Percentiles rank a stretch among this genome's conserved stretches.
phyloP scores from a whole-genome alignment of 176 grass and related monocot genomes.

The Tillandsia leiboldiana region DNA sequence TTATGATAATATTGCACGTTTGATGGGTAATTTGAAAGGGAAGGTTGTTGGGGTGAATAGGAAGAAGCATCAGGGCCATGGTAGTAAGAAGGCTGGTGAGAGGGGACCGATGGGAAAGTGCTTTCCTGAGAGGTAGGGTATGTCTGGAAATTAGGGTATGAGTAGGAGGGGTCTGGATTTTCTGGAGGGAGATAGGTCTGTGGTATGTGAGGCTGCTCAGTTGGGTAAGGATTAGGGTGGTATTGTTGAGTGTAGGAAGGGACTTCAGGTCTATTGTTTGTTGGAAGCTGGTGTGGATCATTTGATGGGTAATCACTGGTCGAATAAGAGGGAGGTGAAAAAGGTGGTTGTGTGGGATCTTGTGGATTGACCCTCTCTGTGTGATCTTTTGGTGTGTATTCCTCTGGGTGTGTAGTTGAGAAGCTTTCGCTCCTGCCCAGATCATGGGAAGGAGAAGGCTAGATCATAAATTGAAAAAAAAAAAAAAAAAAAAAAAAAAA shows the following conservation, averaged over 20 bases:
- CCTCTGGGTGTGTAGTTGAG: slow-evolving; percentile 35
- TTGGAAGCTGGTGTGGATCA: slow-evolving; percentile 36
- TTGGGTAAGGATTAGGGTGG: slow-evolving; percentile 45
- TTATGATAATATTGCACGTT: slow-evolving; percentile 22
- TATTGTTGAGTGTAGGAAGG: slow-evolving; percentile 50
- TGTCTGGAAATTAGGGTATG: slow-evolving; percentile 92
- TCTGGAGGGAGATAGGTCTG: slow-evolving; percentile 57
- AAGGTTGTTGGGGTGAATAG: slow-evolving; percentile 23
- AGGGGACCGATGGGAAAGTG: slow-evolving; percentile 44
- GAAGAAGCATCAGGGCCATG: slow-evolving; percentile 31
- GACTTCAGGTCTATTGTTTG: slow-evolving; percentile 35
- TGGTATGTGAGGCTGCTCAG: slow-evolving; percentile 40
- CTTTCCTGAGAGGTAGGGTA: slow-evolving; percentile 83
- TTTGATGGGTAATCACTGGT: slow-evolving; percentile 32
- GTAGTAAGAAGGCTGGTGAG: slow-evolving; percentile 49
- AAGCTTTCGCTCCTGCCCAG: slow-evolving; percentile 53
- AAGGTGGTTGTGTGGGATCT: slow-evolving; percentile 33
- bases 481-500: not conserved
- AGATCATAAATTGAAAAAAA: slow-evolving; percentile 4
- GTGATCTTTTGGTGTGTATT: slow-evolving; percentile 11
- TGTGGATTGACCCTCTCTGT: slow-evolving; percentile 34
- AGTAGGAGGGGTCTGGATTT: slow-evolving; percentile 38
- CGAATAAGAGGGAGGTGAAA: slow-evolving; percentile 46
- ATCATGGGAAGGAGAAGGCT: slow-evolving; percentile 37
- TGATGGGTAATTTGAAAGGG: slow-evolving; percentile 20